Evolutionary conservation across 371 early-diverging fungal species (phyloP), one percentile per base, ranked within the genome.

Genomic region (Sporodiniella umbellata): DNA sequence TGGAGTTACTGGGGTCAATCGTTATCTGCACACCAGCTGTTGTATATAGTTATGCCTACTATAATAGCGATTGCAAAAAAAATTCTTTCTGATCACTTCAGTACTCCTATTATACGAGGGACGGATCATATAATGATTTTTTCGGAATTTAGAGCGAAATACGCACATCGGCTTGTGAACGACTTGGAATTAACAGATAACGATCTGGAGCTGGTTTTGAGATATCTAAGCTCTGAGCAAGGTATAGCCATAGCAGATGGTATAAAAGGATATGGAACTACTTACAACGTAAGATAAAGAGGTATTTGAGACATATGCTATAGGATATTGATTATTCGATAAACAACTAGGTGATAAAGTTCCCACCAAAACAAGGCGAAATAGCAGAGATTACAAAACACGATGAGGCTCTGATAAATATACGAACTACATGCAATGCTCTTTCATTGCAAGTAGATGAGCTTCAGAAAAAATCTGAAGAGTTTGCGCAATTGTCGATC

Each of bases 371-470:
- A 19, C 33, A 46, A 33, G 56, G 39, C 14, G 31, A 53, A 18
- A 21, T 33, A 3, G 61, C 67, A 8, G 42, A 42, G 1, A 75
- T 82, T 18, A 69, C 64, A 5, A 56, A 70, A 17, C 71, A 71
- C 14, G 83, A 82, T 44, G 53, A 64, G 23, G 79, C 80, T 1
- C 56, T 82, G 1, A 47, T 82, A 8, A 68, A 60, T 42, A 62
- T 82, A 21, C 66, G 66, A 40, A 64, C 70, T 8, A 79, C 80
- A 8, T 65, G 71, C 18, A 28, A 62, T 18, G 72, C 67, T n/a
- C 49, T 82, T 4, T 61, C 75, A 12, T 25, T 35, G 4, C 83
- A 82, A 58, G 66, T 79, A 4, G 69, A 74, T 14, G 64, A 71
- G 17, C 49, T 80, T 26, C 80, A 82, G 33, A 46, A 35, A 3